Evolutionary conservation across 345 rosid species (phyloP), one percentile per base, ranked within the genome.

Genomic region (Erysimum cheiranthoides): DNA sequence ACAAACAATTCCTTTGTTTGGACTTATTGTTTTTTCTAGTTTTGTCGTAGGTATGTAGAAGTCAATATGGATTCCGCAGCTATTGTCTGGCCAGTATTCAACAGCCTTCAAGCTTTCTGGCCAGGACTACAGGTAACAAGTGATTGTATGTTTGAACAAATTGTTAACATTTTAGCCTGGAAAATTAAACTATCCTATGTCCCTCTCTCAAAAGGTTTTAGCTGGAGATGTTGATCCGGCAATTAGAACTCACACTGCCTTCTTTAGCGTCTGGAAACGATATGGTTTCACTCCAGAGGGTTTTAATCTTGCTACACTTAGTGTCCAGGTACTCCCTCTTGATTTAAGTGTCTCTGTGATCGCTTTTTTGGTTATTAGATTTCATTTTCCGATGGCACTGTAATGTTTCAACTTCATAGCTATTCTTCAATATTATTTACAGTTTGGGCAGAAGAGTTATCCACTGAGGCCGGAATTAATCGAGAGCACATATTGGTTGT

Each of bases 41-140:
- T 63, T 68, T 42, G 14, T 45, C 78, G 46, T 68, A 95, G 99
- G 97, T 95, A 95, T 82, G 97, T 95, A 42, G 99, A 95, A 80
- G 97, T 95, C 72, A 95, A 95, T 80, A 95, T 92, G 99, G 99
- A 95, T 83, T 95, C 99, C 34, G 97, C 88, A 76, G 91, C 96
- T 68, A 89, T 92, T 66, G 97, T 92, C 47, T 95, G 97, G 97
- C 97, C 97, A 43, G 75, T 95, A 52, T 95, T 95, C 68, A 95
- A 92, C 82, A 95, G 99, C 79, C 86, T 92, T 84, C 99, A 95
- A 86, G 99, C 99, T 68, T 95, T 95, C 83, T 95, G 99, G 99
- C 99, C 99, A 0, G 97, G 99, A 83, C 97, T 95, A 82, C 99
- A 95, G 99, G 99, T 94, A 51, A 35, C 35, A 34, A 16, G 16